Evolutionary conservation across 371 early-diverging fungal species (phyloP).

Genomic region (Rhizopus sp.): DNA sequence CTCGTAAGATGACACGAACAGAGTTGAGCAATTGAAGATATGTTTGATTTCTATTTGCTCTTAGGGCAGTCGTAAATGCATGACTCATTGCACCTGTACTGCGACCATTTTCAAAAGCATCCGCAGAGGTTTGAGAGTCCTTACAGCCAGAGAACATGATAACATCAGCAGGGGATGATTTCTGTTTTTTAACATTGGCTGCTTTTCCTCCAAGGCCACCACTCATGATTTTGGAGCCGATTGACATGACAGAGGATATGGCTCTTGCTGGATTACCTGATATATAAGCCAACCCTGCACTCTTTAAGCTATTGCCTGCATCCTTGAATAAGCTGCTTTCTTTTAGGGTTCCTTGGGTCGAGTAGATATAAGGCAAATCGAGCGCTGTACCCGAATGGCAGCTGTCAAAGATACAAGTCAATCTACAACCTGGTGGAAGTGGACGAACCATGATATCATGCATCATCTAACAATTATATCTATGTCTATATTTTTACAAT

Average conservation of each 20-base stretch:
- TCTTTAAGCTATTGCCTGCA: constrained; percentile 46
- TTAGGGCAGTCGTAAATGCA: constrained; percentile 71
- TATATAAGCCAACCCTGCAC: constrained; percentile 57
- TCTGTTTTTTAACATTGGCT: constrained; percentile 46
- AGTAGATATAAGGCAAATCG: constrained; percentile 86
- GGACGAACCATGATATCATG: constrained; percentile 82
- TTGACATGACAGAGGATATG: constrained; percentile 42
- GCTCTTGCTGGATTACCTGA: constrained; percentile 48
- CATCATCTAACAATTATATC: constrained; percentile 47
- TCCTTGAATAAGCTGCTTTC: constrained; percentile 50
- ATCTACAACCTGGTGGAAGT: constrained; percentile 79
- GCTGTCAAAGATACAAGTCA: constrained; percentile 87
- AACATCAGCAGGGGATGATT: constrained; percentile 74
- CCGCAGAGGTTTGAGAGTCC: constrained; percentile 90
- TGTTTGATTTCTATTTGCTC: constrained; percentile 61
- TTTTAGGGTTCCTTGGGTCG: constrained; percentile 68
- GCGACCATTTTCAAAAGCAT: constrained; percentile 64
- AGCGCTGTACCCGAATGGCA: constrained; percentile 88
- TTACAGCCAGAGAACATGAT: constrained; percentile 90
- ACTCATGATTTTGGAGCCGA: constrained; percentile 47
- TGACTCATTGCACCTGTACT: constrained; percentile 89
- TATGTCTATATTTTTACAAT: not conserved
- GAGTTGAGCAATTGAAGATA: constrained; percentile 77
- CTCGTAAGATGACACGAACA: constrained; percentile 67
- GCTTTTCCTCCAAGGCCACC: constrained; percentile 34